Evolutionary conservation across 2,329 filamentous ascomycete genomes (phyloP), one percentile per base, ranked within the genome.

Genomic region (Fusarium globosum): DNA sequence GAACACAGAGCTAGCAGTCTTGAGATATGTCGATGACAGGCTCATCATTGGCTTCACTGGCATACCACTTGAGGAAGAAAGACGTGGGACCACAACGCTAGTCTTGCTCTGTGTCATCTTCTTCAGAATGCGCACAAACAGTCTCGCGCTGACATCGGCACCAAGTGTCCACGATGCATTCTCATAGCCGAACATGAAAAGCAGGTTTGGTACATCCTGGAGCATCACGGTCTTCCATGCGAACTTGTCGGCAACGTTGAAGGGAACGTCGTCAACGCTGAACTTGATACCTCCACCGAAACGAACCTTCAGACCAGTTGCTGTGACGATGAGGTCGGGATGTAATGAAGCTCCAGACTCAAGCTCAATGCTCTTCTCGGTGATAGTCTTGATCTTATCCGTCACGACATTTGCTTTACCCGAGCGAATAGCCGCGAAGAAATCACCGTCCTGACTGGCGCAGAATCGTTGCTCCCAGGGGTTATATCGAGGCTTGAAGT

Each of bases 381-480:
- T 87, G 12, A 88, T 82, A 0, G 77, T 83, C 39, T 83, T 80
- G 70, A 91, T 88, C 14, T 69, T 73, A 33, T 81, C 86, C 0
- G 87, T 88, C 4, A 84, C 81, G 4, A 89, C 78, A 18, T 80
- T 76, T 18, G 77, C 83, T 48, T 80, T 85, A 30, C 82, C 81
- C 3, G 72, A 79, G 3, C 80, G 80, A 20, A 87, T 76, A 1
- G 83, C 81, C 11, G 77, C 62, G 69, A 83, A 88, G 61, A 88
- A 86, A 72, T 87, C 86, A 0, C 84, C 84, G 35, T 86, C 81
- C 23, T 81, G 79, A 3, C 77, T 88, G 36, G 91, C 82, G 74
- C 92, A 94, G 23, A 94, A 81, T 2, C 93, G 88, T 76, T 94
- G 92, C 61, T 93, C 87, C 90, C 91, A 91, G 0, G 89, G 89